phyloP scores from a whole-genome alignment of 73 alveolate genomes.

The Diophrys appendiculata region DNA sequence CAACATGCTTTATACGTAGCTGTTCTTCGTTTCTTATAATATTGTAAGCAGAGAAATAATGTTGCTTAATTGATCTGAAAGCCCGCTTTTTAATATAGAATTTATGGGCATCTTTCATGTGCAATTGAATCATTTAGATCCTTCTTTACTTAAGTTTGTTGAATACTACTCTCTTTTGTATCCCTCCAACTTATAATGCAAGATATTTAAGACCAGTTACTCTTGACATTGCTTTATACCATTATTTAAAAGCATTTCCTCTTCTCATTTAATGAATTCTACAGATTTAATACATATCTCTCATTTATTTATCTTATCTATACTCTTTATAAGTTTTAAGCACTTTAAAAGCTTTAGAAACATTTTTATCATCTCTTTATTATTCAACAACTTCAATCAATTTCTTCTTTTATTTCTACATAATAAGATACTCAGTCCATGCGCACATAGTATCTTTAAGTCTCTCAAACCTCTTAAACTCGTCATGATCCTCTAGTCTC shows the following conservation, averaged over 20 bases:
- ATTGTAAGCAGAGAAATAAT: neutral
- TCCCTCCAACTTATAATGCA: neutral
- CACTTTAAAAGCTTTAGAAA: neutral
- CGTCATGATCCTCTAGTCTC: too few species aligned
- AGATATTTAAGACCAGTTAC: neutral
- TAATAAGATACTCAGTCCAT: neutral
- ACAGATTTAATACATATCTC: neutral
- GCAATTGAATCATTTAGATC: neutral
- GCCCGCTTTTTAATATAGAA: neutral
- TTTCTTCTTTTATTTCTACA: too few species aligned
- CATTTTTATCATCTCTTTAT: neutral
- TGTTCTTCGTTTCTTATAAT: neutral
- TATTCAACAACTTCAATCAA: neutral
- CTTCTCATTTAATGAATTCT: neutral
- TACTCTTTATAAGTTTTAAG: neutral
- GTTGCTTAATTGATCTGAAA: neutral
- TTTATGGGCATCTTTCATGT: neutral
- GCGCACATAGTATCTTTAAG: neutral
- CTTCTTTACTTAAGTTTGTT: neutral
- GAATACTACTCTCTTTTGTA: neutral
- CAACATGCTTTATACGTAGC: neutral
- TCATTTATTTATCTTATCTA: neutral
- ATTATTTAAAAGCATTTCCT: neutral
- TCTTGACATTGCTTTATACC: slow-evolving; percentile 1
- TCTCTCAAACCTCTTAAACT: too few species aligned